Evolutionary conservation across 2,329 filamentous ascomycete genomes (phyloP), one percentile per base, ranked within the genome.

Genomic region (Gyromitra esculenta): DNA sequence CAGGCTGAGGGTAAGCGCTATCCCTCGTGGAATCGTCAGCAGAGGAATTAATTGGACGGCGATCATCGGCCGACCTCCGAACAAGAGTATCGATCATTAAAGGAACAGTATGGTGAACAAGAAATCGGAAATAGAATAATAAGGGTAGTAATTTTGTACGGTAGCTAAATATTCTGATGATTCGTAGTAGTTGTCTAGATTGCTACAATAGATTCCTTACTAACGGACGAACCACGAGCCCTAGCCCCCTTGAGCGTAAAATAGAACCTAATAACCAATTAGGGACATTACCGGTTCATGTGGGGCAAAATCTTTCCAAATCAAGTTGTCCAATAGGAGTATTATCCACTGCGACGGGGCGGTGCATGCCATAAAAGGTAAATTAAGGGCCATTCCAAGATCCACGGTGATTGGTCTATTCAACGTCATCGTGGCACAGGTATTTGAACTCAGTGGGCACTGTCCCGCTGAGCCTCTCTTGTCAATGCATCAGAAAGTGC

Each of bases 381-480:
- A 64, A 73, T 70, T 70, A 52, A 64, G 50, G 67, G 52, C 60
- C 18, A 41, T 54, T 67, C 18, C 7, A 8, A 41, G 8, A 45
- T 67, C 18, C 7, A 8, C 25, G 8, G 21, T 52, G 64, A 73
- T 76, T 68, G 69, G 74, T 8, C 5, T 35, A 21, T 35, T 43
- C 15, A 64, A 60, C 57, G 69, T 76, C 64, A 35, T 39, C 31
- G 48, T 75, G 70, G 64, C 71, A 69, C 75, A 75, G 57, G 31
- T 8, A 18, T 25, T 31, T 57, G 64, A 18, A 37, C 31, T 35
- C 48, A 50, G 68, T 56, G 57, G 59, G 59, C 57, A 60, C 50
- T 37, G 31, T 75, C 70, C 60, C 71, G 71, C 75, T 77, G 75
- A 77, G 75, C 75, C 75, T 77, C 69, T 48, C 35, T 50, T 43